These are phyloP conservation scores for Raffaelea deltoideospora DNA, from an alignment of 2,329 filamentous ascomycete genomes.

Conservation along the genomic window DNA sequence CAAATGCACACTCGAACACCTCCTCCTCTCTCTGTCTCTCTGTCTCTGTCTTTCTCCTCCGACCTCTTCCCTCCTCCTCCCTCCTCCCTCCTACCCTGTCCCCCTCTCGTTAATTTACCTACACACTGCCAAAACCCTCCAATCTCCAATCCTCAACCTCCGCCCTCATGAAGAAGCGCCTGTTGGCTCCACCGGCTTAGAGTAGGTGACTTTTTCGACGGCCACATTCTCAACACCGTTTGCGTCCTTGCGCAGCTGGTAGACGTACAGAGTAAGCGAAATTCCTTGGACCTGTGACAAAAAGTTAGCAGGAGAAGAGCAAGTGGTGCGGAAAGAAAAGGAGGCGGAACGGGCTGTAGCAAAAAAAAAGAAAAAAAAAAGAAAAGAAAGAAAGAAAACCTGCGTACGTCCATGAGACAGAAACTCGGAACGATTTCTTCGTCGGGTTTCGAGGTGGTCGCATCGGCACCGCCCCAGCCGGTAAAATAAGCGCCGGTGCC, in stretches of 20 bases:
- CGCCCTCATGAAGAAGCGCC: conserved; percentile 33
- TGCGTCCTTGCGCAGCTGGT: conserved; percentile 65
- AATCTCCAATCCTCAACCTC: no score
- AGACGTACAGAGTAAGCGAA: conserved; percentile 89
- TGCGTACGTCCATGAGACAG: conserved; percentile 90
- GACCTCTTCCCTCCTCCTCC: no score
- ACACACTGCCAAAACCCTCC: conserved; percentile 3
- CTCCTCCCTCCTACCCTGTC: no score
- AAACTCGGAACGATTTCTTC: conserved; percentile 80
- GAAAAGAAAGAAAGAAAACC: neutral
- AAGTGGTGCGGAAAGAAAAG: no score
- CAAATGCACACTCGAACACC: no score
- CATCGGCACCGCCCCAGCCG: conserved; percentile 43
- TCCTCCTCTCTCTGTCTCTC: no score
- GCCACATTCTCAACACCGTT: conserved; percentile 66
- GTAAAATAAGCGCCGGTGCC: conserved; percentile 49
- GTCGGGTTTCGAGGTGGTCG: conserved; percentile 63
- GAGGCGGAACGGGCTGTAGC: no score
- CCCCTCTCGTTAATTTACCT: no score
- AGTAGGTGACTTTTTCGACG: conserved; percentile 76
- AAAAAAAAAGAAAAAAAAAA: neutral
- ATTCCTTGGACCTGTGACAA: conserved; percentile 75
- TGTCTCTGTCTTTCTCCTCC: no score
- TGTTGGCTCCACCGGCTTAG: conserved; percentile 53
- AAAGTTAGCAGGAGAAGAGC: conserved; percentile 11